Evolutionary conservation across 345 rosid species (phyloP).

Genomic region (Gossypium ekmanianum): DNA sequence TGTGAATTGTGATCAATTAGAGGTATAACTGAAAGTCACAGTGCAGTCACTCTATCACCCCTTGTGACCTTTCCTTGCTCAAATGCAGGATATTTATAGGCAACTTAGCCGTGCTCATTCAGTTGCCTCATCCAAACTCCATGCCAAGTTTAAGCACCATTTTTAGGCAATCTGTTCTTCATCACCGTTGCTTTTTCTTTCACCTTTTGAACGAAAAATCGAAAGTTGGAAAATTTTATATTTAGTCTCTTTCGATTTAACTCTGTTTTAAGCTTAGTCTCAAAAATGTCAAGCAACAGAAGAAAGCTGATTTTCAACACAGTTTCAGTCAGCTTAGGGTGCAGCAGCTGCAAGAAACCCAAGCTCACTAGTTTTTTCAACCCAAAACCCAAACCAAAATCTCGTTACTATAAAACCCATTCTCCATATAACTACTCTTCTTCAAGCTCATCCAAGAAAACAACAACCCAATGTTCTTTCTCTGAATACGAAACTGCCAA

Average conservation of each 20-base stretch:
- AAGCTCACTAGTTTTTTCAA: slow-evolving; percentile 47
- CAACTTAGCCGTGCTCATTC: not conserved
- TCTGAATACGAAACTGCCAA: slow-evolving; percentile 26
- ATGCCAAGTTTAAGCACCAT: not conserved
- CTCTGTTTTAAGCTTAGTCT: not conserved
- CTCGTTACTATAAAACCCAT: slow-evolving; percentile 16
- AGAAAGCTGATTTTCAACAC: slow-evolving; percentile 47
- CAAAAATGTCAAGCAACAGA: slow-evolving; percentile 41
- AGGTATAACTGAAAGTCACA: not conserved
- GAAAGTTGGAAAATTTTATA: not conserved
- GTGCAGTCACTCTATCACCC: not conserved
- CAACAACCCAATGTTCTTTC: slow-evolving; percentile 3
- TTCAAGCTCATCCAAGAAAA: slow-evolving; percentile 23
- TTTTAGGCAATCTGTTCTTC: not conserved
- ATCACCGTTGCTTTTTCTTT: no score
- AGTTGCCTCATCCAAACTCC: not conserved
- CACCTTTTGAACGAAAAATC: not conserved
- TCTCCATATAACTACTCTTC: slow-evolving; percentile 19
- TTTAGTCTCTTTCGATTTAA: not conserved
- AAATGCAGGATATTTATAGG: slow-evolving; percentile 9
- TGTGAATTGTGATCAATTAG: not conserved
- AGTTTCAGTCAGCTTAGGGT: slow-evolving; percentile 62
- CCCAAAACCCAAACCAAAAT: slow-evolving; percentile 32
- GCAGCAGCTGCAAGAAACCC: slow-evolving; percentile 65
- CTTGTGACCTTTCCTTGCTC: not conserved